phyloP scores from a whole-genome alignment of 345 rosid genomes.

The Arabis hirsuta region DNA sequence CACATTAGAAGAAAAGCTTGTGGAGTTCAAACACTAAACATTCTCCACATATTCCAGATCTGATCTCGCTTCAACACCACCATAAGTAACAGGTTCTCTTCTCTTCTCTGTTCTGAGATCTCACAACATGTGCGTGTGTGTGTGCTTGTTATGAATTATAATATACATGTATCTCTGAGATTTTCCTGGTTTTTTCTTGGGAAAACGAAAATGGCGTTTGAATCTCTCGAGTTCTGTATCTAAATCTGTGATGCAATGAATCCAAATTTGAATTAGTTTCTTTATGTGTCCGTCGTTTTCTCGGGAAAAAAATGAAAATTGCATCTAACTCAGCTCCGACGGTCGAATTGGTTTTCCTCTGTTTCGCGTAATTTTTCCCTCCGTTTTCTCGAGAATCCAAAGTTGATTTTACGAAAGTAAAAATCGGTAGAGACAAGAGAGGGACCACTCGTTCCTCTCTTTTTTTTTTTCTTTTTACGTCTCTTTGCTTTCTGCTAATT shows the following conservation, averaged over 20 bases:
- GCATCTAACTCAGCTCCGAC: neutral
- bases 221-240: too few species aligned
- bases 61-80: conserved; percentile 22
- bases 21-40: conserved; percentile 32
- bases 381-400: conserved; percentile 9
- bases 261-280: too few species aligned
- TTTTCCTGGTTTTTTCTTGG: conserved; percentile 8
- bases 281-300: too few species aligned
- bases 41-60: conserved; percentile 40
- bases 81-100: conserved; percentile 31
- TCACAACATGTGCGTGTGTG: conserved; percentile 1
- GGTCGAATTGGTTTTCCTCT: neutral
- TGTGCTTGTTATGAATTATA: conserved; percentile 11
- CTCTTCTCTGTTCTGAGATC: conserved; percentile 22
- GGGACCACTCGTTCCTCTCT: conserved; percentile 33
- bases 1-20: conserved; percentile 34
- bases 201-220: neutral
- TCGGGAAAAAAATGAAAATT: neutral
- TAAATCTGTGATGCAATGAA: too few species aligned
- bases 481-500: conserved; percentile 37
- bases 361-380: neutral
- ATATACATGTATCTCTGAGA: neutral
- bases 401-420: neutral
- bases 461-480: neutral
- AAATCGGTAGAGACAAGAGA: conserved; percentile 16